phyloP scores from a whole-genome alignment of 2,329 filamentous ascomycete genomes.

The Colletotrichum cereale region DNA sequence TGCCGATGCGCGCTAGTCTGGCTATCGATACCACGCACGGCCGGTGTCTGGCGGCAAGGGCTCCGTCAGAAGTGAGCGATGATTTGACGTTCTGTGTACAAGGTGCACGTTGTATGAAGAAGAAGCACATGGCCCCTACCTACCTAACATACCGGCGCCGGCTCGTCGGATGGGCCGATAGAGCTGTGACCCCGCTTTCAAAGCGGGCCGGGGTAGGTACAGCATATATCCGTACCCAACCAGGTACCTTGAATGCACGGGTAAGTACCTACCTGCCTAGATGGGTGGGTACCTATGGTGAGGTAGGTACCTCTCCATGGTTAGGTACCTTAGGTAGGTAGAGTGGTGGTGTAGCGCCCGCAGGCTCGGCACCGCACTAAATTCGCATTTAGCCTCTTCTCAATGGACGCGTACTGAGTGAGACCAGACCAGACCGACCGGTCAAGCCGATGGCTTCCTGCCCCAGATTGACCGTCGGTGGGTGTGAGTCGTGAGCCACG shows the following conservation, averaged over 20 bases:
- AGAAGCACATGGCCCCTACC: not conserved
- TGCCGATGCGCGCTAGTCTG: not conserved
- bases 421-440: not conserved
- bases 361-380: constrained; percentile 1
- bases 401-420: not conserved
- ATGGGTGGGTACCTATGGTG: too few relatives aligned
- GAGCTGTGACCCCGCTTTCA: not conserved
- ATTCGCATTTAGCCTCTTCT: not conserved
- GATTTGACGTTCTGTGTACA: not conserved
- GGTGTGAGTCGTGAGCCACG: too few relatives aligned
- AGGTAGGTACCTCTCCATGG: too few relatives aligned
- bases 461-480: not conserved
- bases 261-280: too few relatives aligned
- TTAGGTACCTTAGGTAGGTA: too few relatives aligned
- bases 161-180: constrained; percentile 1
- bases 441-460: not conserved
- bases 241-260: too few relatives aligned
- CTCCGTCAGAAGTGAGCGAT: not conserved
- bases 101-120: not conserved
- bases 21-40: not conserved
- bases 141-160: not conserved
- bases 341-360: not conserved
- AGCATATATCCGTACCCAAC: not conserved
- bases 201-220: not conserved
- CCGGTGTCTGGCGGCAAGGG: not conserved